Conservation (phyloP, 2,329 filamentous ascomycete genomes). For the Chalaropsis ovoidea region DNA sequence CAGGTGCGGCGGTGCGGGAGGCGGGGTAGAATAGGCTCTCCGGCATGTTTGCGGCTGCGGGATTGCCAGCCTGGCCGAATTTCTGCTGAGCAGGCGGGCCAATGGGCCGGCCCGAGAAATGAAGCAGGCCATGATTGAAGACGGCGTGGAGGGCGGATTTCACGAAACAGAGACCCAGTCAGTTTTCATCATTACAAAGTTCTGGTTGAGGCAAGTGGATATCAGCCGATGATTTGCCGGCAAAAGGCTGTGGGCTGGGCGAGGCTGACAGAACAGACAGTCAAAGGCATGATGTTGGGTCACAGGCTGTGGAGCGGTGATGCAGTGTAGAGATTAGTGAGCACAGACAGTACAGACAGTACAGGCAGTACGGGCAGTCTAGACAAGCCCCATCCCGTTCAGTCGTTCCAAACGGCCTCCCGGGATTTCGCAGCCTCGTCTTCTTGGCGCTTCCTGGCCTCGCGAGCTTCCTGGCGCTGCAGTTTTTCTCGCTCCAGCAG, state of each 20-base stretch:
- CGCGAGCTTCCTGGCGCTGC: conserved; percentile 60
- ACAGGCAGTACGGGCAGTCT: neutral
- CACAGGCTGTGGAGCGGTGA: neutral
- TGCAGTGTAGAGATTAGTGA: no score
- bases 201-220: neutral
- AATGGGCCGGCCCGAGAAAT: neutral
- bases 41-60: neutral
- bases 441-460: conserved; percentile 49
- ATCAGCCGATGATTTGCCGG: neutral
- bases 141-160: neutral
- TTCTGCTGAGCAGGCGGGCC: neutral
- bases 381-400: conserved; percentile 32
- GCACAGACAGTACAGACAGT: no score
- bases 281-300: neutral
- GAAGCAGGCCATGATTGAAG: neutral
- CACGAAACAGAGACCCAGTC: neutral
- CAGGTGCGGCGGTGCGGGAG: neutral
- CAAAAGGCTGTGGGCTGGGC: neutral
- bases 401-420: conserved; percentile 77
- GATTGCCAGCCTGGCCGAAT: neutral
- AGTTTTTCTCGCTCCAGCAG: conserved; percentile 76
- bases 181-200: neutral
- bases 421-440: conserved; percentile 66
- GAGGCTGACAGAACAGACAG: neutral
- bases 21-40: conserved; percentile 12